These are phyloP conservation scores for Anisogramma anomala DNA, from an alignment of 2,329 filamentous ascomycete genomes.

Conservation along the genomic window DNA sequence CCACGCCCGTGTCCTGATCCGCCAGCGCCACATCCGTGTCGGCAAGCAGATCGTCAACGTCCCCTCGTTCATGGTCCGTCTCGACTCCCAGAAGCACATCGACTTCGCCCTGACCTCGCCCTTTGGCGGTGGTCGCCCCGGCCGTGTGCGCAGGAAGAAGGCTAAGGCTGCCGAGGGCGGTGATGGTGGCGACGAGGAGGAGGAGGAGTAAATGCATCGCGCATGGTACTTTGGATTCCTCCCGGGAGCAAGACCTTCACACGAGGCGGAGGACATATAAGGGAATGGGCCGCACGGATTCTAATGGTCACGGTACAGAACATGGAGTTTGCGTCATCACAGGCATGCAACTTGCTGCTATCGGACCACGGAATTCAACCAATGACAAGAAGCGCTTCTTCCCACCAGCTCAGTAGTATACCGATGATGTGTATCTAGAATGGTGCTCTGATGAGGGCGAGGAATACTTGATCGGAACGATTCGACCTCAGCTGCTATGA, in stretches of 20 bases:
- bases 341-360: slow-evolving; percentile 11
- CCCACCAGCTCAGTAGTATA: slow-evolving; percentile 1
- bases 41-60: slow-evolving; percentile 99
- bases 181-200: slow-evolving; percentile 69
- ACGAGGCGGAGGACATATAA: slow-evolving; percentile 7
- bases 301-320: slow-evolving; percentile 12
- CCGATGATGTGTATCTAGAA: not conserved
- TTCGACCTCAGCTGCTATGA: no score
- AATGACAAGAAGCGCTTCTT: slow-evolving; percentile 16
- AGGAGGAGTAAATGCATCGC: slow-evolving; percentile 52
- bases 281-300: slow-evolving; percentile 14
- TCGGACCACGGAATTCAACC: slow-evolving; percentile 14
- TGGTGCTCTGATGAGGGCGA: no score
- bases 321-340: slow-evolving; percentile 15
- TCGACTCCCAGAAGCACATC: slow-evolving; percentile 99
- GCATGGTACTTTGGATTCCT: slow-evolving; percentile 3
- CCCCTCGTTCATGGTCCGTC: slow-evolving; percentile 97
- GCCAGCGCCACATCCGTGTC: slow-evolving; percentile 98
- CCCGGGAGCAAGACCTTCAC: not conserved
- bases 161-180: slow-evolving; percentile 85
- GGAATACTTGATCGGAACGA: no score
- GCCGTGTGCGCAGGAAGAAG: slow-evolving; percentile 99
- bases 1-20: slow-evolving; percentile 99
- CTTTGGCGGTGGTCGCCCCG: slow-evolving; percentile 92
- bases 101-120: slow-evolving; percentile 97